phyloP scores from a whole-genome alignment of 2,329 filamentous ascomycete genomes.

The Pseudogymnoascus pannorum region DNA sequence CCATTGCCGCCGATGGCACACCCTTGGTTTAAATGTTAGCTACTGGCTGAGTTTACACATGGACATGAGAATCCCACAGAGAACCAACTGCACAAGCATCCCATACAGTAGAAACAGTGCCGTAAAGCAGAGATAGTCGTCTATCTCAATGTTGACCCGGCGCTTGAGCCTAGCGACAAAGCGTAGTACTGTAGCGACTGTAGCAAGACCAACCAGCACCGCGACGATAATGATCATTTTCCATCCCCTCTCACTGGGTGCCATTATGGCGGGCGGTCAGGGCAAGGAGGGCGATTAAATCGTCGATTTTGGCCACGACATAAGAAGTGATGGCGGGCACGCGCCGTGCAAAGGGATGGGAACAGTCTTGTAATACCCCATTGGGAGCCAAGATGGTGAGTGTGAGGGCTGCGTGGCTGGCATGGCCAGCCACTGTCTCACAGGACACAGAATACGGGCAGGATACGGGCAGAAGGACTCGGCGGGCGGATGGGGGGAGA shows the following conservation, averaged over 20 bases:
- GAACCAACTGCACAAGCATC: background rate
- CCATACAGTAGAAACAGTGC: background rate
- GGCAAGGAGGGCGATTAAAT: background rate
- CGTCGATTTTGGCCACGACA: background rate
- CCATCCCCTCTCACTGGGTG: background rate
- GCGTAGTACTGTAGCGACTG: background rate
- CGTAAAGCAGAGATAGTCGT: conserved; percentile 6
- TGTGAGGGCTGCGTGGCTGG: background rate
- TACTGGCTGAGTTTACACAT: background rate
- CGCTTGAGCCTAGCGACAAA: conserved; percentile 1
- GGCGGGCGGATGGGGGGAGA: background rate
- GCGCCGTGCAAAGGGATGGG: conserved; percentile 2
- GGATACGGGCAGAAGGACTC: background rate
- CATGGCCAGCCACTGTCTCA: background rate
- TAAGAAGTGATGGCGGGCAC: background rate
- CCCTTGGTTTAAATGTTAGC: background rate
- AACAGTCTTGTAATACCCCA: background rate
- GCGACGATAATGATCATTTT: conserved; percentile 1
- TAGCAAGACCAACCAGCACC: conserved; percentile 1
- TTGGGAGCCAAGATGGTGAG: background rate
- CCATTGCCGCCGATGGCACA: background rate
- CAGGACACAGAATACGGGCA: no score
- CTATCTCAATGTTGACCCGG: background rate
- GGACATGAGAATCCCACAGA: background rate
- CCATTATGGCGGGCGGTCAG: background rate